Evolutionary conservation across 2,329 filamentous ascomycete genomes (phyloP).

Genomic region (Pestalotiopsis fici): DNA sequence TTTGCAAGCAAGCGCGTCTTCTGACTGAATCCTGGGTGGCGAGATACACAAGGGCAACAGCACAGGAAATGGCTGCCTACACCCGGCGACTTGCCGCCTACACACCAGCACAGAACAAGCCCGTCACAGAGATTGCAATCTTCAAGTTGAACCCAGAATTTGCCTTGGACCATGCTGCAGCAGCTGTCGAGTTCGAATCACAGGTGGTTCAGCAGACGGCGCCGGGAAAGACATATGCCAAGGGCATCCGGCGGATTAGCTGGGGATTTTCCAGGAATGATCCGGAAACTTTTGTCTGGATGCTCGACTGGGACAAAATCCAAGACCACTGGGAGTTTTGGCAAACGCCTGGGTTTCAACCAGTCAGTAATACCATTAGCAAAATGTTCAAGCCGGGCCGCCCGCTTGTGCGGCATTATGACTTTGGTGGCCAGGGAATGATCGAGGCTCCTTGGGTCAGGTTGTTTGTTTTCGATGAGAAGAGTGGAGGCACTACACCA

Average conservation of each 20-base stretch:
- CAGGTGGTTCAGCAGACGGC: background rate
- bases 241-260: background rate
- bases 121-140: constrained; percentile 10
- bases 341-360: background rate
- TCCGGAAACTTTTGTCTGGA: constrained; percentile 1
- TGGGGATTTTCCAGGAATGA: constrained; percentile 1
- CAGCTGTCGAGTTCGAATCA: background rate
- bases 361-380: background rate
- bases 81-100: background rate
- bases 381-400: background rate
- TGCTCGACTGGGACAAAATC: constrained; percentile 1
- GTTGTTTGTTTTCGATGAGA: background rate
- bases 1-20: background rate
- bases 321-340: constrained; percentile 6
- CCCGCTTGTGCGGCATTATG: constrained; percentile 3
- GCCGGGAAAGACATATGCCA: background rate
- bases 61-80: constrained; percentile 9
- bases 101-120: constrained; percentile 7
- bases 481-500: background rate
- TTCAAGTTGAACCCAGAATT: constrained; percentile 1
- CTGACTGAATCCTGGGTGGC: too few relatives aligned
- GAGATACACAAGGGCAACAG: too few relatives aligned
- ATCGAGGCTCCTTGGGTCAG: background rate
- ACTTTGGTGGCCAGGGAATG: background rate
- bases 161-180: background rate